A percentile compares a stretch with the other conserved stretches of the same genome.
Evolutionary conservation across 805 yeast species (phyloP).

Genomic region (Helenozyma rhizophorensis): DNA sequence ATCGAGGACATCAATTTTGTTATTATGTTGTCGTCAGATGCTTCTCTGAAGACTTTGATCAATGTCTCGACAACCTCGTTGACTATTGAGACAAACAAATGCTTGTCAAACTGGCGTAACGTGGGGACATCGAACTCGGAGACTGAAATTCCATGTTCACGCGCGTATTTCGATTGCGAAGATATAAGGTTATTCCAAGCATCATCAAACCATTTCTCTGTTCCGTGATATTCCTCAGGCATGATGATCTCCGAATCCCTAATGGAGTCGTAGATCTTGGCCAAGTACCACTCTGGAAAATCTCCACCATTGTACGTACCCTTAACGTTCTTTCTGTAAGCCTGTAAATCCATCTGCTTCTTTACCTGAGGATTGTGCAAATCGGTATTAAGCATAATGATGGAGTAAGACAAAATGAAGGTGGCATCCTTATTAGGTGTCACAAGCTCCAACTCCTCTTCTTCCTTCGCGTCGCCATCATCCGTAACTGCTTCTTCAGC

Average conservation of each 20-base stretch:
- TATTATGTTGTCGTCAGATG: conserved; percentile 85
- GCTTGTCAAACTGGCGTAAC: conserved; percentile 60
- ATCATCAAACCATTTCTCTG: conserved; percentile 88
- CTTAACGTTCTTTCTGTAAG: conserved; percentile 72
- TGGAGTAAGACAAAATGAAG: conserved; percentile 83
- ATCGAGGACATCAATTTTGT: conserved; percentile 83
- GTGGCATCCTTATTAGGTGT: conserved; percentile 83
- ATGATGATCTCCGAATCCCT: conserved; percentile 85
- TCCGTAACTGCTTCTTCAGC: conserved; percentile 19
- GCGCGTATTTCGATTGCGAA: conserved; percentile 29
- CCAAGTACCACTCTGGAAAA: conserved; percentile 82
- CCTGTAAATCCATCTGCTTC: conserved; percentile 83
- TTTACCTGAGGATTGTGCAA: conserved; percentile 89
- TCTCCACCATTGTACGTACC: conserved; percentile 75
- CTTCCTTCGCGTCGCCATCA: no score
- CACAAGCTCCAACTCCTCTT: conserved; percentile 34
- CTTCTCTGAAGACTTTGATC: conserved; percentile 76
- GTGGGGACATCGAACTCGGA: conserved; percentile 18
- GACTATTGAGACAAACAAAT: conserved; percentile 62
- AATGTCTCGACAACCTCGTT: conserved; percentile 66
- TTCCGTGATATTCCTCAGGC: conserved; percentile 97
- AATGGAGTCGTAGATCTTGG: conserved; percentile 75
- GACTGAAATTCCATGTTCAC: conserved; percentile 9
- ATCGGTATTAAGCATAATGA: conserved; percentile 93
- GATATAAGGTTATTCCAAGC: conserved; percentile 69